Conservation (phyloP, 169 alveolate species). For the Cryptosporidium sp. region DNA sequence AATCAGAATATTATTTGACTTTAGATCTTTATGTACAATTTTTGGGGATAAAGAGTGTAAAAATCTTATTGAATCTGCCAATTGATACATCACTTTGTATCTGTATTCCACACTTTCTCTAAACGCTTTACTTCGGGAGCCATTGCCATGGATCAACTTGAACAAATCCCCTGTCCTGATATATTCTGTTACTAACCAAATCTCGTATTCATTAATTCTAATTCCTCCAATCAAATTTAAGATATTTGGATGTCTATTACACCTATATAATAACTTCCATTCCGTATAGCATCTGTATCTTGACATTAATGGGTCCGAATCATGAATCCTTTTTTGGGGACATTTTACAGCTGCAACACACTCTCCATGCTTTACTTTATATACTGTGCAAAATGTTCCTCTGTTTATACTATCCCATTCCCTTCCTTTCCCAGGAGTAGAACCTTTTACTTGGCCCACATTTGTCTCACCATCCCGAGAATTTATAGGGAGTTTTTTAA, state of each 20-base stretch:
- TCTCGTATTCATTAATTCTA: conserved; percentile 54
- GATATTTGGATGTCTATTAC: conserved; percentile 71
- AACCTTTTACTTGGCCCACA: conserved; percentile 20
- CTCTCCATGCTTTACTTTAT: conserved; percentile 70
- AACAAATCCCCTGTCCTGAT: conserved; percentile 71
- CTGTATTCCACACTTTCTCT: conserved; percentile 36
- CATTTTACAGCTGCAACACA: conserved; percentile 78
- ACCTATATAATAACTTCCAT: conserved; percentile 72
- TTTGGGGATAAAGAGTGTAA: conserved; percentile 84
- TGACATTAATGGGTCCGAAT: conserved; percentile 76
- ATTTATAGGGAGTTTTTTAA: neutral
- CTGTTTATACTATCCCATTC: conserved; percentile 70
- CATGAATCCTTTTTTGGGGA: conserved; percentile 67
- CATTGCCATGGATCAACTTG: conserved; percentile 60
- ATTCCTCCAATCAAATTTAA: conserved; percentile 74
- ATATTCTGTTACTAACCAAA: conserved; percentile 77
- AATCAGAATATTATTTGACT: conserved; percentile 89
- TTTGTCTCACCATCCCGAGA: conserved; percentile 37
- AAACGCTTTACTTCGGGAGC: conserved; percentile 11
- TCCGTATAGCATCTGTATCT: conserved; percentile 73
- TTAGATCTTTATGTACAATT: conserved; percentile 90
- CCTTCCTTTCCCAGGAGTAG: conserved; percentile 19
- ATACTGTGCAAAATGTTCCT: conserved; percentile 73
- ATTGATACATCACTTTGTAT: conserved; percentile 66
- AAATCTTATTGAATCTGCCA: conserved; percentile 68